These are phyloP conservation scores for Solanum appendiculatum DNA, from an alignment of 257 asterid genomes.

Conservation along the genomic window DNA sequence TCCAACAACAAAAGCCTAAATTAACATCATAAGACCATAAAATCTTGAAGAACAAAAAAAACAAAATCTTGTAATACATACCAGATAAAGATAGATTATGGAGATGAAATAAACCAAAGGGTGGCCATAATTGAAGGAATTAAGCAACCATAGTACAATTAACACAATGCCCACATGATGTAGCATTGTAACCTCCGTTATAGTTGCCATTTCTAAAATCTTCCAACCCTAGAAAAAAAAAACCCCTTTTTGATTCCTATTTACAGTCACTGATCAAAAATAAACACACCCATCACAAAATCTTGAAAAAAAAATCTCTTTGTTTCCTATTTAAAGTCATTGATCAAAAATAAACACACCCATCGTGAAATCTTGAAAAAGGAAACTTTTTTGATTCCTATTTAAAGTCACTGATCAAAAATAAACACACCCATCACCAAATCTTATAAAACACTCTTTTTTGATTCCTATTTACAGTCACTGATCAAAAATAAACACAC, in stretches of 20 bases:
- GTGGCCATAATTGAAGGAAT: slow-evolving; percentile 47
- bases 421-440: not conserved
- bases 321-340: not conserved
- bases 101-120: slow-evolving; percentile 62
- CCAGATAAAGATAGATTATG: slow-evolving; percentile 61
- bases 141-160: slow-evolving; percentile 54
- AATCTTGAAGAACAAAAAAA: not conserved
- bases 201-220: slow-evolving; percentile 1
- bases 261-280: not conserved
- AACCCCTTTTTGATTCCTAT: not conserved
- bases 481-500: too few relatives aligned
- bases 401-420: not conserved
- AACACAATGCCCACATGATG: slow-evolving; percentile 83
- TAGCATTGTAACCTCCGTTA: slow-evolving; percentile 59
- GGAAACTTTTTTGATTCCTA: not conserved
- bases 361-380: not conserved
- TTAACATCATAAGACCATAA: not conserved
- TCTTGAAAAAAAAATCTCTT: not conserved
- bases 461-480: too few relatives aligned
- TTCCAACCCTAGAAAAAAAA: not conserved
- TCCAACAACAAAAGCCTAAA: not conserved
- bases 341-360: not conserved
- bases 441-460: too few relatives aligned
- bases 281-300: not conserved
- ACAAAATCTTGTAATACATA: slow-evolving; percentile 9